Percentiles rank a stretch among this genome's conserved stretches.
phyloP scores from a whole-genome alignment of 306 rosid genomes.

The Gastrolobium bilobum region DNA sequence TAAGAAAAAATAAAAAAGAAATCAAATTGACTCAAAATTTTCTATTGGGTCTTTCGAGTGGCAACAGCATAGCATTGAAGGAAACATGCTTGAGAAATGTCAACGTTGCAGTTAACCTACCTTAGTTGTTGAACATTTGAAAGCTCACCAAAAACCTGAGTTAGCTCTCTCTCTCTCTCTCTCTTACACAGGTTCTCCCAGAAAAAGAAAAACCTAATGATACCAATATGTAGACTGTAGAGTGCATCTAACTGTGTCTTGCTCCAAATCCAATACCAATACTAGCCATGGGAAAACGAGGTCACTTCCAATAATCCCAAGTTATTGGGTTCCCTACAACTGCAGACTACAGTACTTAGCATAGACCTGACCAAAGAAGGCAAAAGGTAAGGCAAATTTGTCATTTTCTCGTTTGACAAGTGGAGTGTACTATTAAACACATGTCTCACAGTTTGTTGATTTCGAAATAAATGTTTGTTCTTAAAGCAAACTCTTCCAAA shows the following conservation, averaged over 20 bases:
- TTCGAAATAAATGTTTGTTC: neutral
- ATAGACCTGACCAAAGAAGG: constrained; percentile 1
- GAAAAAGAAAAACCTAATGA: constrained; percentile 46
- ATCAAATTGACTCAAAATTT: constrained; percentile 43
- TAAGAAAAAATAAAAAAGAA: constrained; percentile 9
- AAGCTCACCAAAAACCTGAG: constrained; percentile 52
- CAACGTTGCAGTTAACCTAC: constrained; percentile 78
- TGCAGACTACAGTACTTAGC: constrained; percentile 5
- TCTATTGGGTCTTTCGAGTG: constrained; percentile 12
- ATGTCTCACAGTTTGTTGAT: neutral
- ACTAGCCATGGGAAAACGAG: constrained; percentile 36
- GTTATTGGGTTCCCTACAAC: constrained; percentile 32
- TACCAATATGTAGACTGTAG: neutral
- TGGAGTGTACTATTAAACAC: neutral
- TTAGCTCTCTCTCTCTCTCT: constrained; percentile 32
- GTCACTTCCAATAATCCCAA: constrained; percentile 40
- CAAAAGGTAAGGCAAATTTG: constrained; percentile 42
- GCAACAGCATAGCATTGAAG: constrained; percentile 37
- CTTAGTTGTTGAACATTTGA: constrained; percentile 55
- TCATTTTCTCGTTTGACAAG: constrained; percentile 35
- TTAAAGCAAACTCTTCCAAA: neutral
- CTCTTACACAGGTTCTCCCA: constrained; percentile 32
- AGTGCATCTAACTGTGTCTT: constrained; percentile 17
- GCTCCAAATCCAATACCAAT: constrained; percentile 28
- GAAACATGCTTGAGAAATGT: constrained; percentile 54